Base-by-base conservation (phyloP, 768 basidiomycete species). In the Trametes sanguinea region DNA sequence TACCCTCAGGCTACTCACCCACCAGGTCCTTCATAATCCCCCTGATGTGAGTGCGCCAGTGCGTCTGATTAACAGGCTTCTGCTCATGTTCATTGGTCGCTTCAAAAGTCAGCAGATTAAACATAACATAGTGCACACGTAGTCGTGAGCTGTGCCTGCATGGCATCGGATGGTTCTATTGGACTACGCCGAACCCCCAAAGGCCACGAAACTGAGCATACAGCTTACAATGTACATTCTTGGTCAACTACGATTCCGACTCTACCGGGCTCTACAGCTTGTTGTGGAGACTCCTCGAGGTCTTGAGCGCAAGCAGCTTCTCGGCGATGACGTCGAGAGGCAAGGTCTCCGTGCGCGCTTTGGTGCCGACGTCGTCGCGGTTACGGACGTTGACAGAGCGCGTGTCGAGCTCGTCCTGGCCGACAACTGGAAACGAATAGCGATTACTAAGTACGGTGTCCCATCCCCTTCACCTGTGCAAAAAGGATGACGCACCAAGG, bases 341-440 rank as follows among this genome's bases (percentile, higher is more conserved):
- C 48, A 87, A 78, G 73, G 87, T 89, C 75, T 92, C 87, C 8
- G 85, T 85, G 74, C 88, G 86, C 3, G 87, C 81, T 75, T 98
- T 96, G 57, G 83, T 89, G 22, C 92, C 94, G 37, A 89, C 84
- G 68, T 98, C 94, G 73, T 98, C 96, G 39, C 97, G 87, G 75
- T 98, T 98, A 61, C 96, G 86, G 16, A 98, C 87, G 71, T 99
- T 98, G 65, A 98, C 97, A 5, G 96, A 92, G 44, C 83, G 83
- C 46, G 82, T 79, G 61, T 94, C 89, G 57, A 93, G 77, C 76
- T 99, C 97, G 66, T 94, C 91, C 70, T 95, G 89, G 32, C 97
- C 97, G 57, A 98, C 96, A 61, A 98, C 96, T 97, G 68, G 14
- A 57, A 39, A 48, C 54, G 16, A 39, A 59, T 29, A 13, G 35